phyloP scores from a whole-genome alignment of 257 asterid species.

The Penstemon davidsonii region DNA sequence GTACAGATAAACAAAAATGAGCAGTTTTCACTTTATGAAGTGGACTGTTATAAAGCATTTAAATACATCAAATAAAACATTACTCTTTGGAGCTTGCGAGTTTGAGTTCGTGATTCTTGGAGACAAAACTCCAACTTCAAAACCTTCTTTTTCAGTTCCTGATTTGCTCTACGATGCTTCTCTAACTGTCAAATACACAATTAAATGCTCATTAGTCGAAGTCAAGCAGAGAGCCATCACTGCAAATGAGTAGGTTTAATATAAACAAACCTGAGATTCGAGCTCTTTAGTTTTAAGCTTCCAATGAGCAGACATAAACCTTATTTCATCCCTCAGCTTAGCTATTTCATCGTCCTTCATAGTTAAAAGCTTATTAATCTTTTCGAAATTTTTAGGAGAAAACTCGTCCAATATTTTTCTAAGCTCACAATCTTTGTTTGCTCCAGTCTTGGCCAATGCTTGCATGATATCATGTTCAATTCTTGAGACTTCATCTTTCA shows the following conservation, averaged over 20 bases:
- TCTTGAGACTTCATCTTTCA: slow-evolving; percentile 80
- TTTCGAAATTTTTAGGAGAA: slow-evolving; percentile 65
- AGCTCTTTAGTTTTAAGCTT: slow-evolving; percentile 76
- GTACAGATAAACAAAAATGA: too few relatives aligned
- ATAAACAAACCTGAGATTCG: slow-evolving; percentile 69
- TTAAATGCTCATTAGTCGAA: not conserved
- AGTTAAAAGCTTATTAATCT: slow-evolving; percentile 60
- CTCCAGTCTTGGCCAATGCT: slow-evolving; percentile 69
- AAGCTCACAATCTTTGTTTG: slow-evolving; percentile 66
- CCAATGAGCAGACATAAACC: slow-evolving; percentile 89
- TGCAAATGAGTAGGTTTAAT: not conserved
- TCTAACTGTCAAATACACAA: slow-evolving; percentile 50
- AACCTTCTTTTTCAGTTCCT: slow-evolving; percentile 77
- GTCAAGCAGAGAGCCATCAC: not conserved
- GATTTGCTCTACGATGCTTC: slow-evolving; percentile 76
- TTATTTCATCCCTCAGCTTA: slow-evolving; percentile 72
- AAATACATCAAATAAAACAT: slow-evolving; percentile 19
- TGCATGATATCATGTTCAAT: slow-evolving; percentile 80
- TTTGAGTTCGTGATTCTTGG: slow-evolving; percentile 78
- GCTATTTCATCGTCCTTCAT: slow-evolving; percentile 79
- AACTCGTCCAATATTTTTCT: slow-evolving; percentile 68
- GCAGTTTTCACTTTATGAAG: too few relatives aligned
- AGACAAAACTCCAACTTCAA: slow-evolving; percentile 73
- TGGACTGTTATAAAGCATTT: too few relatives aligned
- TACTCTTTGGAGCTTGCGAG: slow-evolving; percentile 89